A percentile compares a stretch with the other conserved stretches of the same genome.
These are phyloP conservation scores for Penicillium palitans DNA, from an alignment of 2,329 filamentous ascomycete species.

Conservation along the genomic window DNA sequence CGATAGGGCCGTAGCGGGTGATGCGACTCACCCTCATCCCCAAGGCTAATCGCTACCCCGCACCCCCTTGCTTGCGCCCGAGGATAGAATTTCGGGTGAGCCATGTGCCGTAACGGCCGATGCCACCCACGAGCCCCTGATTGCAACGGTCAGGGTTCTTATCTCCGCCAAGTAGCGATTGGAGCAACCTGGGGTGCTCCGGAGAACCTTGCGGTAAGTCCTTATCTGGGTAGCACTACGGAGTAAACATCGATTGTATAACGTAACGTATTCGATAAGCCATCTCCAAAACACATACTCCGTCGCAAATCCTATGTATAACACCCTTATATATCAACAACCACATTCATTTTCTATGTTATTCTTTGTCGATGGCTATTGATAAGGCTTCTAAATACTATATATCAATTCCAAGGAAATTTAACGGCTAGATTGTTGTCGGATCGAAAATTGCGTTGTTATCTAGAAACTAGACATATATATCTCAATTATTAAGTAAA, in stretches of 20 bases:
- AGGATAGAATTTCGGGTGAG: too few relatives aligned
- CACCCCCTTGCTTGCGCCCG: too few relatives aligned
- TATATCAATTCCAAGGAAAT: not conserved
- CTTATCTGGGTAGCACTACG: too few relatives aligned
- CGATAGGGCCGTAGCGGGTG: too few relatives aligned
- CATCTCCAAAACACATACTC: not conserved
- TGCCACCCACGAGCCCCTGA: too few relatives aligned
- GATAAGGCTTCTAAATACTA: not conserved
- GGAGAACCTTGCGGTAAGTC: too few relatives aligned
- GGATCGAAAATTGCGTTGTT: not conserved
- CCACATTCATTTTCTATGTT: not conserved
- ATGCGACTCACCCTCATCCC: too few relatives aligned
- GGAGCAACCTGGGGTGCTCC: too few relatives aligned
- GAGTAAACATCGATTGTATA: not conserved
- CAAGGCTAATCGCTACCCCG: too few relatives aligned
- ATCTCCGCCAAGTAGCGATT: too few relatives aligned
- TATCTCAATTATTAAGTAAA: not conserved
- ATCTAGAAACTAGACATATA: not conserved
- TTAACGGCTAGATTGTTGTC: not conserved
- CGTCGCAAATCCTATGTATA: not conserved
- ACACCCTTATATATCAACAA: not conserved
- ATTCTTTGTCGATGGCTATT: not conserved
- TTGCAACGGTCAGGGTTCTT: too few relatives aligned
- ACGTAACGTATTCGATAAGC: not conserved
- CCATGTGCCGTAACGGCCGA: too few relatives aligned